Base-by-base conservation (phyloP, 345 rosid species). In the Boechera stricta region DNA sequence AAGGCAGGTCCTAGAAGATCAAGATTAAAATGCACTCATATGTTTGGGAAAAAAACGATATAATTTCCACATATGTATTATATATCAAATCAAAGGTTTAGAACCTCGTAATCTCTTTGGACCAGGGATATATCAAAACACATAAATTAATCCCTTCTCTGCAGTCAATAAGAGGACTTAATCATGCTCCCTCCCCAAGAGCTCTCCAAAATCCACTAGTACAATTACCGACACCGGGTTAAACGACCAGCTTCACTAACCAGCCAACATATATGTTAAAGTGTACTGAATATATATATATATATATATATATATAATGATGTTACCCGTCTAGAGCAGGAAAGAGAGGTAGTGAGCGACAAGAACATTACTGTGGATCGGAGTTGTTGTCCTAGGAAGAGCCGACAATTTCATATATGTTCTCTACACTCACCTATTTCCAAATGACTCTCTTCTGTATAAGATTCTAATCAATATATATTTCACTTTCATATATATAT, bases 271-370 rank as follows among this genome's bases (percentile, higher is more conserved):
- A 28, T 55, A 59, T 16, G 28, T 4, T 41, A 62, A 24, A 28
- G 12, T 42, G 67, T 42, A 13, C 0, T 54, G 15, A 9, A 4
- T n/a, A 15, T 44, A 39, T 39, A 39, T 35, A 39, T 10, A 39
- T 39, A 5, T 10, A 39, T 39, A 5, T 5, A 13, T 45, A 15
- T 13, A 15, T 69, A 38, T 12, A 58, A 18, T 57, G 26, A 57
- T 32, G 56, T 49, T 32, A 44, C 64, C 44, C 9, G 42, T 70
- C 15, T 12, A 18, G 33, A 58, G 74, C 2, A 12, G 0, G 47
- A 59, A 59, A 71, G 57, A 59, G 36, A 71, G 67, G 57, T 45
- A 44, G 35, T 58, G 67, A 71, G 75, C 56, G 67, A 59, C 67
- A 71, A 33, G 66, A 47, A 45, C 45, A 58, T 15, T 47, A 71